A percentile compares a stretch with the other conserved stretches of the same genome.
These are phyloP conservation scores for Plasmodium sp. DNA, from an alignment of 169 alveolate genomes.

Conservation along the genomic window DNA sequence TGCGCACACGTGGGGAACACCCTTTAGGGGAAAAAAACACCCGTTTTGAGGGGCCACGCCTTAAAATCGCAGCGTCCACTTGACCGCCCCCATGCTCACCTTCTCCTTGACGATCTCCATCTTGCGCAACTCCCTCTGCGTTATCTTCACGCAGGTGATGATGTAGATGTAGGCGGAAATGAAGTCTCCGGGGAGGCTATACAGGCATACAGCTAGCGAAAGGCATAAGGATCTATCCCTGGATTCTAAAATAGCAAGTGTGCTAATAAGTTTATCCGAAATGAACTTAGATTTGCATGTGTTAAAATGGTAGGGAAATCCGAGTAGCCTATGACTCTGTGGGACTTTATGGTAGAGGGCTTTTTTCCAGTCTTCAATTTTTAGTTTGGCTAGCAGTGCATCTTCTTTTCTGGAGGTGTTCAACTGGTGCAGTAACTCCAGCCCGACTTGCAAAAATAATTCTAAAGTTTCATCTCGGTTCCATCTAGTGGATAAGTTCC, in stretches of 20 bases:
- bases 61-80: not conserved
- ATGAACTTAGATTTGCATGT: slow-evolving; percentile 54
- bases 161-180: slow-evolving; percentile 43
- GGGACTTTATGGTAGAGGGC: slow-evolving; percentile 86
- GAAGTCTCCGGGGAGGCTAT: slow-evolving; percentile 62
- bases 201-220: slow-evolving; percentile 66
- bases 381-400: slow-evolving; percentile 76
- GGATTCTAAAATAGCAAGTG: slow-evolving; percentile 60
- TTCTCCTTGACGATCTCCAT: slow-evolving; percentile 39
- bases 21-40: not conserved
- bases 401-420: slow-evolving; percentile 84
- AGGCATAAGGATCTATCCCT: slow-evolving; percentile 57
- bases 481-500: slow-evolving; percentile 88
- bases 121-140: slow-evolving; percentile 38
- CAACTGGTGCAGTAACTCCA: slow-evolving; percentile 82
- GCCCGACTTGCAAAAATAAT: slow-evolving; percentile 82
- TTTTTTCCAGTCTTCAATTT: slow-evolving; percentile 87
- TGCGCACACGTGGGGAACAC: not conserved
- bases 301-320: slow-evolving; percentile 76
- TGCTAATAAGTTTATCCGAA: slow-evolving; percentile 66
- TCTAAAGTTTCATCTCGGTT: slow-evolving; percentile 84
- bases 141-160: slow-evolving; percentile 60
- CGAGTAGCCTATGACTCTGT: slow-evolving; percentile 79
- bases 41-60: not conserved
- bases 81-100: not conserved